Conservation (phyloP, 371 early-diverging fungal species). For the Nematocida sp. region DNA sequence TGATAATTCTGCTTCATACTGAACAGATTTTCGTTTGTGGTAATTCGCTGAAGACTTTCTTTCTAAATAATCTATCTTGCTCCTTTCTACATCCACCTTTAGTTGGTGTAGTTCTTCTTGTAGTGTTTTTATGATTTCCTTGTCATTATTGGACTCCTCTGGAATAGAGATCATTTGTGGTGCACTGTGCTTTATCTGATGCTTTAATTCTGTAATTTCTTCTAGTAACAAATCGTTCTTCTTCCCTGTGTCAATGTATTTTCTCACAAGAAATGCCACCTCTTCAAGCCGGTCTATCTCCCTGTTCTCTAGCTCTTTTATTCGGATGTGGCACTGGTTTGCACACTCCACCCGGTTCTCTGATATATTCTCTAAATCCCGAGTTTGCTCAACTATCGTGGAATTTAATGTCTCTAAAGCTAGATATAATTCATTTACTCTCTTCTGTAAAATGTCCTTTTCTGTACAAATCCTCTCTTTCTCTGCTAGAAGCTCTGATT, state of each 20-base stretch:
- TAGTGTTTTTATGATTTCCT: neutral
- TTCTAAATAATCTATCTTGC: conserved; percentile 44
- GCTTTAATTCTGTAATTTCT: conserved; percentile 40
- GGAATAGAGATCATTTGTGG: neutral
- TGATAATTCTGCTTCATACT: conserved; percentile 41
- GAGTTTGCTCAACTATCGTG: conserved; percentile 32
- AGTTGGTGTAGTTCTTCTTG: neutral
- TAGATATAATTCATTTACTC: conserved; percentile 50
- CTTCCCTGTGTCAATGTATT: conserved; percentile 48
- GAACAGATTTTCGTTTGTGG: conserved; percentile 57
- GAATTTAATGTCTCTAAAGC: conserved; percentile 37
- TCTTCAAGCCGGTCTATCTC: conserved; percentile 58
- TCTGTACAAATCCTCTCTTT: conserved; percentile 24
- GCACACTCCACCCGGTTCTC: conserved; percentile 1
- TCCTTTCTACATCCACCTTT: conserved; percentile 26
- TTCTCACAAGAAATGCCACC: conserved; percentile 52
- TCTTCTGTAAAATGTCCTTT: conserved; percentile 32
- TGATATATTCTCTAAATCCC: conserved; percentile 50
- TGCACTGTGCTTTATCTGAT: neutral
- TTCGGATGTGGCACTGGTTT: conserved; percentile 24
- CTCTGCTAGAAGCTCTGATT: conserved; percentile 1
- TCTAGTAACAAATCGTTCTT: conserved; percentile 36
- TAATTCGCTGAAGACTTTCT: conserved; percentile 45
- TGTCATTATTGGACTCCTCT: neutral
- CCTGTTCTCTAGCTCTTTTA: conserved; percentile 47